Base-by-base conservation (phyloP, 2,329 filamentous ascomycete species). In the Nothopassalora personata region DNA sequence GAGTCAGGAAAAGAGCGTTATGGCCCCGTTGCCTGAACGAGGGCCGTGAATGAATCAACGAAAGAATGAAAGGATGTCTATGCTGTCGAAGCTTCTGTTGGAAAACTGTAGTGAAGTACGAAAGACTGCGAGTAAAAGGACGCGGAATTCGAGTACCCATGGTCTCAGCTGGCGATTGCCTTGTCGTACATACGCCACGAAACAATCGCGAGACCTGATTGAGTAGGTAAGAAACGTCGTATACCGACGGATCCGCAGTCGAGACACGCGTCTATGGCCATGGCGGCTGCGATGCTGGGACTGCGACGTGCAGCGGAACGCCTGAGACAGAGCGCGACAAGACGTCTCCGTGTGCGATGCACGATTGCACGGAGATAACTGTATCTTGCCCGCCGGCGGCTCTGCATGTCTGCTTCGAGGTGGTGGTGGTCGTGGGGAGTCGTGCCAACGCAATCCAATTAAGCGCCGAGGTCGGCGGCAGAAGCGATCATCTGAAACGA, bases 21-120 rank as follows among this genome's bases (percentile, higher is more conserved):
- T 48, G 11, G 56, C 30, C 50, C 50, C 34, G 55, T 48, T 53
- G n/a, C 56, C 56, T 28, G 56, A 43, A 50, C 56, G 31, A 43
- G 51, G 23, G 19, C 18, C 23, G 19, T 30, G 27, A 18, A 43
- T 49, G 51, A 57, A 39, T 27, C 47, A 57, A 52, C 31, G 54
- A 31, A 23, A n/a, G 39, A 31, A 49, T n/a, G 30, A 51, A 51
- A 13, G 49, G 34, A 31, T 18, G 49, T 33, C 27, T 51, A 31
- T 15, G 49, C 28, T 34, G 49, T 33, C 34, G 49, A 34, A 34
- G 49, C 49, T 13, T 15, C 9, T 34, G 49, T 13, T 1, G 28
- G 27, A 51, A n/a, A 18, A 19, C 49, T 11, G 28, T 15, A 10
- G 49, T 19, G 49, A 31, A 19, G 49, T 10, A n/a, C 9, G n/a